phyloP scores from a whole-genome alignment of 179 eudicot genomes.

The Amaranthus tricolor region DNA sequence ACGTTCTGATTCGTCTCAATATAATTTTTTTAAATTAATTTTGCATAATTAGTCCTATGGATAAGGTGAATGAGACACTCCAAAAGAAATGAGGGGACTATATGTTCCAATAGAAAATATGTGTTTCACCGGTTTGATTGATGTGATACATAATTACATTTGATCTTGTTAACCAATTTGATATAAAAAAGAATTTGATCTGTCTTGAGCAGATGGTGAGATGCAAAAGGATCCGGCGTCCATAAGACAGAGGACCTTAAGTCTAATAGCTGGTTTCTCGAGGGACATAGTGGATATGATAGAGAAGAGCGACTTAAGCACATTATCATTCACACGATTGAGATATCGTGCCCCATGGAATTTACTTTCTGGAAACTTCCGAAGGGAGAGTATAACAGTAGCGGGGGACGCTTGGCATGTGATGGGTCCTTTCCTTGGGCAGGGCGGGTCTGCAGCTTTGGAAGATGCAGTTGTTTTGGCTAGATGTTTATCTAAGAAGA shows the following conservation, averaged over 20 bases:
- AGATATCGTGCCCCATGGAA: conserved; percentile 63
- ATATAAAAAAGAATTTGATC: too few species aligned
- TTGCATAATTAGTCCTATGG: too few species aligned
- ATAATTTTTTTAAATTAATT: too few species aligned
- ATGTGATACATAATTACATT: too few species aligned
- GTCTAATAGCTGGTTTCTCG: conserved; percentile 25
- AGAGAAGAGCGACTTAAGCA: conserved; percentile 28
- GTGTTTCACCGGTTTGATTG: too few species aligned
- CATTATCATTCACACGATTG: conserved; percentile 41
- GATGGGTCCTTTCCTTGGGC: conserved; percentile 76
- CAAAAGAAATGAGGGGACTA: too few species aligned
- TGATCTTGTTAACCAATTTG: background rate
- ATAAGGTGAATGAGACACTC: too few species aligned
- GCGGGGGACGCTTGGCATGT: conserved; percentile 80
- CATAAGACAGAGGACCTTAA: conserved; percentile 31
- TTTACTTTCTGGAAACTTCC: conserved; percentile 35
- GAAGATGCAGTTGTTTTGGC: conserved; percentile 73
- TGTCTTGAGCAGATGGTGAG: conserved; percentile 29
- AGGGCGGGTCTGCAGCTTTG: conserved; percentile 62
- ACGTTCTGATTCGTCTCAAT: too few species aligned
- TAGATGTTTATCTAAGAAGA: conserved; percentile 42
- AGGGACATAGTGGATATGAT: conserved; percentile 36
- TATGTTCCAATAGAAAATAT: too few species aligned
- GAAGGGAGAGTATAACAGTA: conserved; percentile 43
- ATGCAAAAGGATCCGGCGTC: conserved; percentile 31